Evolutionary conservation across 2,329 filamentous ascomycete species (phyloP), one percentile per base, ranked within the genome.

Genomic region (Akanthomyces uredinophilus): DNA sequence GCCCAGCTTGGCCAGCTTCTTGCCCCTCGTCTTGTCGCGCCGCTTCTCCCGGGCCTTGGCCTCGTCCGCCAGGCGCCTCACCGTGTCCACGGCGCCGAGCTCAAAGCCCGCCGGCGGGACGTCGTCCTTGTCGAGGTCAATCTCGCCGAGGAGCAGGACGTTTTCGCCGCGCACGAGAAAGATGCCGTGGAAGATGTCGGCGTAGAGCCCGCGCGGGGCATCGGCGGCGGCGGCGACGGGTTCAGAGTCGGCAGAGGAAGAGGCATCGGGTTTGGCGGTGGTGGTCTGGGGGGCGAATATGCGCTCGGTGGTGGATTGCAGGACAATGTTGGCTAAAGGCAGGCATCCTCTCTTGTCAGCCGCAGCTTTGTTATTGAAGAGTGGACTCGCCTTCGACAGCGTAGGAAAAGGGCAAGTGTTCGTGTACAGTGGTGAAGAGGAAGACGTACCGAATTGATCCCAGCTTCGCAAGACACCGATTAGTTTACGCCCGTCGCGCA

Each of bases 131-230:
- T 99, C 95, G 27, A 99, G 85, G 74, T 99, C 95, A 70, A 99
- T 96, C 77, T 98, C 96, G 43, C 95, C 95, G 20, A 98, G 83
- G 50, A 99, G 81, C 57, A 96, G 82, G n/a, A 99, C 95, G 74
- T 99, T 99, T 79, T 99, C 95, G 68, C 95, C 95, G 63, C 95
- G 84, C 51, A 99, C 91, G 41, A 98, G 84, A 78, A 95, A 98
- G 65, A 96, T 87, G 55, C 95, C 95, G 63, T 92, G 87, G 13
- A 87, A 82, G 64, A 96, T 85, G 73, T 99, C 95, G 64, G 92
- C 91, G 73, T 92, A 98, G 57, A 96, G 73, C 71, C 68, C 77
- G 64, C 68, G 73, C 61, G 67, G 75, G 13, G 64, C 58, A 8
- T 64, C 59, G 53, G 62, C 58, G 11, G 65, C 59, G 53, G 62